phyloP scores from a whole-genome alignment of 257 asterid genomes.

The Gentiana macrophylla region DNA sequence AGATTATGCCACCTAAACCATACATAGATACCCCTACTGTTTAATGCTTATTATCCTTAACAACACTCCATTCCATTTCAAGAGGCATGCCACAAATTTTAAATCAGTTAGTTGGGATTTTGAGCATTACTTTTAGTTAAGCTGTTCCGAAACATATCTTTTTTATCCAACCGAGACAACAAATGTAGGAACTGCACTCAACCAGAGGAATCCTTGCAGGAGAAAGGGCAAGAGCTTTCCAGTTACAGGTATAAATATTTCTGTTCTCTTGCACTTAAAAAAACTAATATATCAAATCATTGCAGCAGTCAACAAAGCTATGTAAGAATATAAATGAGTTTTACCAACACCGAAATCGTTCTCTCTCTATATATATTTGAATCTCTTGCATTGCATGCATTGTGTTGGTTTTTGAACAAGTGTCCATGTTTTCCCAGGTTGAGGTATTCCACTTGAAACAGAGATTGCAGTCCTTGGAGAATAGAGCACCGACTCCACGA shows the following conservation, averaged over 20 bases:
- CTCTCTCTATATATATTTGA: background rate
- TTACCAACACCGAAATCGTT: background rate
- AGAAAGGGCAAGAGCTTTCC: slow-evolving; percentile 91
- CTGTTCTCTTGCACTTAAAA: background rate
- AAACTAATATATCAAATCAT: background rate
- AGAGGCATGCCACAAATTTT: too few species aligned
- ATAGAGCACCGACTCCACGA: slow-evolving; percentile 87
- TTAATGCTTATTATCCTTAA: too few species aligned
- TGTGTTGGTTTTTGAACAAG: too few species aligned
- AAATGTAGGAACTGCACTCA: slow-evolving; percentile 80
- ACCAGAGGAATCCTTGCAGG: slow-evolving; percentile 92
- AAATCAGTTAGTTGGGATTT: too few species aligned
- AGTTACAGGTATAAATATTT: slow-evolving; percentile 67
- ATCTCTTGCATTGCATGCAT: slow-evolving; percentile 3
- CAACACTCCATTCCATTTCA: too few species aligned
- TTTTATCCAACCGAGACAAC: slow-evolving; percentile 6
- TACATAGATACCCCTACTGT: too few species aligned
- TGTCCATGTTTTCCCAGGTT: slow-evolving; percentile 33
- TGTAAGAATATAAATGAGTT: too few species aligned
- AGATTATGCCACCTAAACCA: too few species aligned
- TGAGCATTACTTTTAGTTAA: too few species aligned
- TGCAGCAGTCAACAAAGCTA: too few species aligned
- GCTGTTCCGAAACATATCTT: background rate
- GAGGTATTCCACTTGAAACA: slow-evolving; percentile 93
- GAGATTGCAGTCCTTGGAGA: slow-evolving; percentile 79